phyloP scores from a whole-genome alignment of 176 grass and related monocot genomes.

The Avena insularis region DNA sequence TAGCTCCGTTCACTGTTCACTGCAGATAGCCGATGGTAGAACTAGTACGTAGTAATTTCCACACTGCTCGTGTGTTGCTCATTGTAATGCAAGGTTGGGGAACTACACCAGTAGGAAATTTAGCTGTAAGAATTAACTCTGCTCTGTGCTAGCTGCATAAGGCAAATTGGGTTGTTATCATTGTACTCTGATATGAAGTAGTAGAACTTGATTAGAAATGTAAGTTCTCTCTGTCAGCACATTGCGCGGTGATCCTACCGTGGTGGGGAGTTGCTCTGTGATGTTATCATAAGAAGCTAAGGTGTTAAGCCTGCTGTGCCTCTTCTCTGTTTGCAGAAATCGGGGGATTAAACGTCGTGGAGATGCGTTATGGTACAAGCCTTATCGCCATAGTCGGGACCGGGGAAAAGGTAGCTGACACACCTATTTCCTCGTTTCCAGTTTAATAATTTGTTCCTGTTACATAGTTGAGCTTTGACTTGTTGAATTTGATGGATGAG shows the following conservation, averaged over 20 bases:
- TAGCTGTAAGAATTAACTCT: not conserved
- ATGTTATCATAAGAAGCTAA: constrained; percentile 12
- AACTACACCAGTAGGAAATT: not conserved
- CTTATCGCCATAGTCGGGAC: constrained; percentile 88
- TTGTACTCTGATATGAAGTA: not conserved
- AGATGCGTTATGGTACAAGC: constrained; percentile 82
- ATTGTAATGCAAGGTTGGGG: not conserved
- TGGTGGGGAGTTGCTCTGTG: not conserved
- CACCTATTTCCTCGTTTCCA: not conserved
- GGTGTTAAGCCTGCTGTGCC: not conserved
- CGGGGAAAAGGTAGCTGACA: constrained; percentile 69
- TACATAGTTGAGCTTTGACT: not conserved
- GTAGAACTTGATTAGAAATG: not conserved
- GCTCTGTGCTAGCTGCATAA: not conserved
- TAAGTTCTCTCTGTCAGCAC: not conserved
- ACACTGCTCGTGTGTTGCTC: not conserved
- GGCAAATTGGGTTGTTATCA: not conserved
- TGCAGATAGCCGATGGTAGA: not conserved
- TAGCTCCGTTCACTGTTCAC: not conserved
- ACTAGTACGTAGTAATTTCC: not conserved
- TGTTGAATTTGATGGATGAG: not conserved
- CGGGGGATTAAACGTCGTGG: constrained; percentile 80
- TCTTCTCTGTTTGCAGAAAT: constrained; percentile 56
- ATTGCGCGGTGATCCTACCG: not conserved
- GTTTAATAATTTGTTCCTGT: not conserved